Evolutionary conservation across 352 stramenopile species (phyloP).

Genomic region (Pythium coloratum): DNA sequence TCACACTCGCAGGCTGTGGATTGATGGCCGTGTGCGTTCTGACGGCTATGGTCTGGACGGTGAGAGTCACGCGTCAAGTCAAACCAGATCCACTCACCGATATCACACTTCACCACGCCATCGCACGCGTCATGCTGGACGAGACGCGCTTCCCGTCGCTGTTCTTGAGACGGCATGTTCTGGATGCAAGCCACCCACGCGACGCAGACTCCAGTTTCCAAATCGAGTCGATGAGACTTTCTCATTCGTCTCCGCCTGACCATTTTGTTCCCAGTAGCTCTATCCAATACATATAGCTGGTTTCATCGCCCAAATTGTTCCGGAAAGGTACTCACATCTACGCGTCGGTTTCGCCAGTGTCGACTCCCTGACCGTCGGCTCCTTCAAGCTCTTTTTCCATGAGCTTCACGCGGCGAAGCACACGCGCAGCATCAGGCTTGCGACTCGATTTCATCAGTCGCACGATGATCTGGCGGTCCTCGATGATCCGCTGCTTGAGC

Average conservation of each 20-base stretch:
- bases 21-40: neutral
- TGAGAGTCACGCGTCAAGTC: neutral
- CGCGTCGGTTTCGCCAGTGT: constrained; percentile 19
- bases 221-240: no score
- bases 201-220: no score
- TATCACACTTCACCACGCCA: constrained; percentile 11
- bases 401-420: constrained; percentile 71
- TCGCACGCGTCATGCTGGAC: constrained; percentile 16
- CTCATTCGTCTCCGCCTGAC: no score
- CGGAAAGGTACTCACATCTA: neutral
- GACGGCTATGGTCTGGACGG: neutral
- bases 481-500: constrained; percentile 48
- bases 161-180: neutral
- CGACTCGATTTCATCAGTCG: constrained; percentile 42
- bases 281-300: no score
- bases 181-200: no score
- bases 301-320: no score
- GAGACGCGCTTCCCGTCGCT: constrained; percentile 12
- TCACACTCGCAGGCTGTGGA: constrained; percentile 11
- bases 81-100: neutral
- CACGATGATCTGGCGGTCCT: constrained; percentile 51
- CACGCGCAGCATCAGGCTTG: constrained; percentile 60
- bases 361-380: constrained; percentile 26
- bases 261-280: no score
- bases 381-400: constrained; percentile 78